phyloP scores from a whole-genome alignment of 306 rosid species.

The Vachellia pachyceras region DNA sequence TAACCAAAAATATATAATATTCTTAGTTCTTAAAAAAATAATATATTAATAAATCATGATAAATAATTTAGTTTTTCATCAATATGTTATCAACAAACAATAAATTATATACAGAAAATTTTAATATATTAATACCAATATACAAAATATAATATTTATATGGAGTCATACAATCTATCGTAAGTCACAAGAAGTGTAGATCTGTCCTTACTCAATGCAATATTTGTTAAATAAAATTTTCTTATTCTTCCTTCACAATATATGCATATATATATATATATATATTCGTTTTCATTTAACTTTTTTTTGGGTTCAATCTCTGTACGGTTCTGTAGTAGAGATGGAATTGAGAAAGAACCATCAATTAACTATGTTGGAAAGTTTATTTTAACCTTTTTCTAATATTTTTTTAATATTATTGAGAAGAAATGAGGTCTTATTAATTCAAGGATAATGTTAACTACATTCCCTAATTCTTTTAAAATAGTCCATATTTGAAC shows the following conservation, averaged over 20 bases:
- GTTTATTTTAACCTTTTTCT: too few species aligned
- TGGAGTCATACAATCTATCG: neutral
- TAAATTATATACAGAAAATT: too few species aligned
- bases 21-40: too few species aligned
- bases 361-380: neutral
- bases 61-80: too few species aligned
- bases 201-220: neutral
- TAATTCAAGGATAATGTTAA: neutral
- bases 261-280: too few species aligned
- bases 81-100: too few species aligned
- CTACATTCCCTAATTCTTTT: neutral
- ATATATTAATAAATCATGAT: too few species aligned
- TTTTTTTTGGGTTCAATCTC: too few species aligned
- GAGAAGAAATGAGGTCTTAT: neutral
- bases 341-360: neutral
- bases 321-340: too few species aligned
- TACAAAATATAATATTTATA: neutral
- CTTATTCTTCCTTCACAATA: neutral
- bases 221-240: neutral
- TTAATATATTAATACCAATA: neutral
- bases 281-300: too few species aligned
- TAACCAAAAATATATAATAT: too few species aligned
- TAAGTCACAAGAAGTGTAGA: neutral
- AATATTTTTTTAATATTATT: too few species aligned
- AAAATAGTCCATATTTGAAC: neutral